Base-by-base conservation (phyloP, 371 early-diverging fungal genomes). In the Mortierella sp. region DNA sequence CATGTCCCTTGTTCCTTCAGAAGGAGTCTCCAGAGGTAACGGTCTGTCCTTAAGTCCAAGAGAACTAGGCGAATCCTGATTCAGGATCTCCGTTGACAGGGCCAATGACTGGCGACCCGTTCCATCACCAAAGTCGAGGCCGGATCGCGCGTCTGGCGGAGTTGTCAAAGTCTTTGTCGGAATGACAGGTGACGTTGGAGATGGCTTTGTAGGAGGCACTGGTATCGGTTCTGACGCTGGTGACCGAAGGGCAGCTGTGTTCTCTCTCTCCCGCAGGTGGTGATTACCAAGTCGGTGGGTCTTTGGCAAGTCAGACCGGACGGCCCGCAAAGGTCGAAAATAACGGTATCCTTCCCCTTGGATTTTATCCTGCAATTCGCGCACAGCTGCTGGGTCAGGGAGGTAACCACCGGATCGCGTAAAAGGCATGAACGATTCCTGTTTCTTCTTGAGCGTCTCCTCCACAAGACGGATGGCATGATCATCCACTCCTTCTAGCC, bases 391-490 rank as follows among this genome's bases (percentile, higher is more conserved):
- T 21, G 88, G 81, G 5, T 87, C 74, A 3, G 78, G 85, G 1
- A 84, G 78, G 41, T 77, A 41, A n/a, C 75, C 51, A 18, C 85
- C 79, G 5, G 91, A 89, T 16, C 91, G 84, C 3, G 87, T 82
- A 41, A 46, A 75, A 0, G 92, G 91, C 48, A 82, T 82, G 51
- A 83, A 85, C 0, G 60, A 49, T 6, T 63, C 70, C 75, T 91
- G 93, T 73, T 84, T 80, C n/a, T 72, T 54, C 41, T 75, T 75
- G 32, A 92, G 70, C 0, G 80, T 54, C 18, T 58, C 49, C 54
- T 91, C 88, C 21, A 92, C 65, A 11, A 87, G 79, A 8, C 11
- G 29, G 8, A 92, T 11, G 1, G 91, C 68, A 18, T 87, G 84
- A 5, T 84, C 85, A 1, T 88, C 81, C 2, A 87, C 80, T 14